phyloP scores from a whole-genome alignment of 169 alveolate genomes.

The Plasmodium fragile region DNA sequence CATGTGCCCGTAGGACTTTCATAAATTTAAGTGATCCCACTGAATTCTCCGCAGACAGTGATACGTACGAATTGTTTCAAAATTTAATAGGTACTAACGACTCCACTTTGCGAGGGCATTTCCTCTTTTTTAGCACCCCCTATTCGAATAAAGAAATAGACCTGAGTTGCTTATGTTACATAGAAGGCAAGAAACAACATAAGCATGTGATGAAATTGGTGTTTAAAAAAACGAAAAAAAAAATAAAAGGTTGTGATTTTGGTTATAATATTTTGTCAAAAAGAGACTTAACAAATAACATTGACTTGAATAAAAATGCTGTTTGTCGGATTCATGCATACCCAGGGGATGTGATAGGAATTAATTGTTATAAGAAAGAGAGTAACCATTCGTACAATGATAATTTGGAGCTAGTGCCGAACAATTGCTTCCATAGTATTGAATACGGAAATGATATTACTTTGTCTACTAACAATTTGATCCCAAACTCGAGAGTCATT shows the following conservation, averaged over 20 bases:
- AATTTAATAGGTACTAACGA: constrained; percentile 27
- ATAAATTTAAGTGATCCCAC: constrained; percentile 34
- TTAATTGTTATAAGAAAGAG: constrained; percentile 59
- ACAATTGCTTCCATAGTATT: constrained; percentile 61
- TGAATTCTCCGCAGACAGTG: constrained; percentile 37
- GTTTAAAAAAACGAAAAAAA: constrained; percentile 31
- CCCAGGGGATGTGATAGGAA: constrained; percentile 49
- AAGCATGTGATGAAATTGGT: constrained; percentile 49
- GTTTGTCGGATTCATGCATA: constrained; percentile 33
- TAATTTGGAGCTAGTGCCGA: constrained; percentile 8
- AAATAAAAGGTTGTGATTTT: constrained; percentile 72
- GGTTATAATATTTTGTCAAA: constrained; percentile 27
- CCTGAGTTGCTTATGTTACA: constrained; percentile 37
- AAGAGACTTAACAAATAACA: constrained; percentile 22
- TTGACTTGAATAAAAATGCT: constrained; percentile 10
- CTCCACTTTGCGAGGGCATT: neutral
- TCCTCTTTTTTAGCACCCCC: constrained; percentile 26
- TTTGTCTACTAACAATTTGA: constrained; percentile 36
- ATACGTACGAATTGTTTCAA: constrained; percentile 41
- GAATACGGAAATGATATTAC: constrained; percentile 17
- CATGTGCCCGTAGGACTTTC: constrained; percentile 27
- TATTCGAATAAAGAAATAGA: constrained; percentile 46
- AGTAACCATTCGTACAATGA: constrained; percentile 9
- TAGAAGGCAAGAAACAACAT: neutral
- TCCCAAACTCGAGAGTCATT: constrained; percentile 65